Percentiles rank a stretch among this genome's conserved stretches.
These are phyloP conservation scores for Cucurbitaria berberidis DNA, from an alignment of 2,329 filamentous ascomycete genomes.

Conservation along the genomic window DNA sequence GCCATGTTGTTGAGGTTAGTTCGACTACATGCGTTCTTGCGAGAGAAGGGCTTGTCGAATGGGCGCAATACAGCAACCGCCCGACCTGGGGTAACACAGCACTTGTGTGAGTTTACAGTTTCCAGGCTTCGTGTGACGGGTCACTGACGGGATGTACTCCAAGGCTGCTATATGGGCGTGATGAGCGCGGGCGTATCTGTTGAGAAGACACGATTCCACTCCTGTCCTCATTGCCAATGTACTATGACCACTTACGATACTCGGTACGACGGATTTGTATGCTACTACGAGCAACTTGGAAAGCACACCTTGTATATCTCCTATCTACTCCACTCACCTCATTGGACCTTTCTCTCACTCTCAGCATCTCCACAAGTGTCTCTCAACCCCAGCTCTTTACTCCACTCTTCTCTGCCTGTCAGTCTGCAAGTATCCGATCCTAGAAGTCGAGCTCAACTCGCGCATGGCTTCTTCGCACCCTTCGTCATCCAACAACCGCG, in stretches of 20 bases:
- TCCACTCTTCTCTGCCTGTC: background rate
- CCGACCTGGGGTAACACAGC: background rate
- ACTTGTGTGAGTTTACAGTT: background rate
- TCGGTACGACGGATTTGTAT: too few species aligned
- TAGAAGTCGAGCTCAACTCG: background rate
- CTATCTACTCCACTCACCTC: background rate
- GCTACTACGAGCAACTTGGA: background rate
- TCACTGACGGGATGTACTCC: background rate
- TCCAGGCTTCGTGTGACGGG: background rate
- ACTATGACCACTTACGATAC: too few species aligned
- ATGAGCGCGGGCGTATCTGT: background rate
- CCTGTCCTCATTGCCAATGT: too few species aligned
- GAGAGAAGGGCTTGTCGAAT: conserved; percentile 1
- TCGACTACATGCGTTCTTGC: conserved; percentile 16
- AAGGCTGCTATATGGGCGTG: background rate
- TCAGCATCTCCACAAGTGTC: background rate
- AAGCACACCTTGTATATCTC: background rate
- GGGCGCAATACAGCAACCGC: background rate
- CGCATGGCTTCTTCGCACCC: background rate
- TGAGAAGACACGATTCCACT: too few species aligned
- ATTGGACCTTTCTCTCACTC: background rate
- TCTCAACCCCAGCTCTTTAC: background rate
- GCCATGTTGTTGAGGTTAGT: conserved; percentile 21
- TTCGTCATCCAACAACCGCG: background rate
- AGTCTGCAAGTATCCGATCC: background rate